A percentile compares a stretch with the other conserved stretches of the same genome.
phyloP scores from a whole-genome alignment of 2,329 filamentous ascomycete species.

The Aspergillus novofumigatus region DNA sequence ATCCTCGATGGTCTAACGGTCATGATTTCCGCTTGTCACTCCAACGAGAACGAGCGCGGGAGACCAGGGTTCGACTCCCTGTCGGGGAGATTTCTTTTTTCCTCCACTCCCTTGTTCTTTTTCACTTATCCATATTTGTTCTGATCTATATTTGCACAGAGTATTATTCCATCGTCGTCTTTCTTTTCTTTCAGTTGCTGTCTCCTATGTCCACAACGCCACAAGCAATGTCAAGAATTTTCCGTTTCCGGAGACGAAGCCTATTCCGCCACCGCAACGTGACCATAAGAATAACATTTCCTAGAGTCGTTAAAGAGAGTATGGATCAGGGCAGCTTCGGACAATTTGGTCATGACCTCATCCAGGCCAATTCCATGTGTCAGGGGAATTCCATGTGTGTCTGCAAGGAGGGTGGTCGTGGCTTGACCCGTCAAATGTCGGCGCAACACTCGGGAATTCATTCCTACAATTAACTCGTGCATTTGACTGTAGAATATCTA shows the following conservation, averaged over 20 bases:
- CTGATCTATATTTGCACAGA: too few relatives aligned
- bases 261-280: background rate
- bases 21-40: background rate
- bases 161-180: too few relatives aligned
- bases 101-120: background rate
- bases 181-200: background rate
- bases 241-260: background rate
- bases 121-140: too few relatives aligned
- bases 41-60: background rate
- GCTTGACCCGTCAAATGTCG: too few relatives aligned
- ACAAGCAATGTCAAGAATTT: background rate
- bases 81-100: background rate
- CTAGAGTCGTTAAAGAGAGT: too few relatives aligned
- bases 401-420: background rate
- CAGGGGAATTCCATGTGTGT: background rate
- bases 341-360: background rate
- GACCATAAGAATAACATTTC: background rate
- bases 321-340: background rate
- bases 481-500: background rate
- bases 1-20: slow-evolving; percentile 2
- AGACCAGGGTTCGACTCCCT: background rate
- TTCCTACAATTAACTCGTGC: background rate
- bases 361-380: too few relatives aligned
- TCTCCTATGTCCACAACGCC: background rate
- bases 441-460: too few relatives aligned